phyloP scores from a whole-genome alignment of 441 rosid species.

The Populus hybrid region DNA sequence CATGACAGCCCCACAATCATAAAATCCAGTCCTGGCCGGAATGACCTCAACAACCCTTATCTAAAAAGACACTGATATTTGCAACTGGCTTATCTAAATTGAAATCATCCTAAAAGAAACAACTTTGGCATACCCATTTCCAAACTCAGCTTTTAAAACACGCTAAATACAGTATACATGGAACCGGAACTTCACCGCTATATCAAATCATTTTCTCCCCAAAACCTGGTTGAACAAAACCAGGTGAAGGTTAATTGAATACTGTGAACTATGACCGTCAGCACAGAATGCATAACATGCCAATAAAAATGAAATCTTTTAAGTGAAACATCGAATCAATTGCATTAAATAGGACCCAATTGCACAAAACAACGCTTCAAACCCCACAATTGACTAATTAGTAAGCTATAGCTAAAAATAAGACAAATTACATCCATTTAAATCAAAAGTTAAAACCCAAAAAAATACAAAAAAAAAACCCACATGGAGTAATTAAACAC shows the following conservation, averaged over 20 bases:
- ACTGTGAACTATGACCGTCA: background rate
- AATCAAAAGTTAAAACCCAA: background rate
- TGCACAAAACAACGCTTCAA: constrained; percentile 6
- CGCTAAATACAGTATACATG: background rate
- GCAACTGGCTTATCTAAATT: constrained; percentile 5
- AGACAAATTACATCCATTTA: background rate
- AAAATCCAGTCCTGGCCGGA: constrained; percentile 4
- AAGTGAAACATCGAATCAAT: background rate
- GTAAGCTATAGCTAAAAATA: background rate
- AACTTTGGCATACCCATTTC: background rate
- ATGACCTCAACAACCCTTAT: constrained; percentile 16
- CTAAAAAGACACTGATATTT: constrained; percentile 12
- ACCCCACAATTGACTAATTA: constrained; percentile 21
- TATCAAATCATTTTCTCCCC: background rate
- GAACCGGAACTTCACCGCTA: background rate
- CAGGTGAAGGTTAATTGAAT: background rate
- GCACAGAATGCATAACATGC: background rate
- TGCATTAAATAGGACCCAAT: constrained; percentile 4
- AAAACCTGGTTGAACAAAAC: background rate
- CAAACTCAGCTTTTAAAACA: background rate
- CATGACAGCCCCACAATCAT: constrained; percentile 11
- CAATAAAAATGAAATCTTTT: background rate
- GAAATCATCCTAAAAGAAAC: background rate
- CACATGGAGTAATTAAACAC: constrained; percentile 3
- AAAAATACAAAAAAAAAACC: background rate